Base-by-base conservation (phyloP, 2,329 filamentous ascomycete genomes). In the Cercospora nicotianae region DNA sequence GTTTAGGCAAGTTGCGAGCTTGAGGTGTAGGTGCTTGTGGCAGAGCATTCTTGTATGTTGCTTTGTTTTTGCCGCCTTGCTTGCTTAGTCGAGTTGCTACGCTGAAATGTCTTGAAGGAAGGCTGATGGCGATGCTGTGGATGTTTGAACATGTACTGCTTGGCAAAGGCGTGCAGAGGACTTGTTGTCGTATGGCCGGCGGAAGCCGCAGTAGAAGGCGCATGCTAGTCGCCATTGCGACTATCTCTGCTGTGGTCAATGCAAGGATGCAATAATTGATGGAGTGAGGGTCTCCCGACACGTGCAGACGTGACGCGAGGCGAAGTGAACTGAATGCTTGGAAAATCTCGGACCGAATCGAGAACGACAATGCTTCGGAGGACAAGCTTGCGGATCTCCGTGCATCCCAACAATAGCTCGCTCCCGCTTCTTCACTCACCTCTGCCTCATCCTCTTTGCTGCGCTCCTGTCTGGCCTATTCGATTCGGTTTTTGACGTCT, bases 191-290 rank as follows among this genome's bases (percentile, higher is more conserved):
- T 8, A 74, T 61, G 39, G 70, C 68, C 3, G 68, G 59, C 42
- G 73, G 71, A 16, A 75, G 69, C 28, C 71, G 69, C 31, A 75
- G 65, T 16, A 75, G 59, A 10, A 68, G 53, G 12, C 63, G 65
- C 60, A 64, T 31, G 59, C 9, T 58, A 62, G 36, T 63, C 36
- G 69, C 60, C 72, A 72, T 73, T n/a, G 33, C 60, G 16, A 28
- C 48, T n/a, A 16, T 23, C 3, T 8, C 20, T 45, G 23, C 20
- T 28, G 39, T 18, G 36, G 0, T 20, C 26, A 62, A 31, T 26
- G 45, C n/a, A 36, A 16, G 31, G 53, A 45, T 67, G 60, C 42
- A 42, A 39, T 48, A 51, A 53, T 66, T 60, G 59, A 51, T 26
- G 61, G 30, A 20, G 33, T 33, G 67, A 53, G 39, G 64, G 60